A percentile compares a stretch with the other conserved stretches of the same genome.
These are phyloP conservation scores for Neurospora cerealis DNA, from an alignment of 495 filamentous ascomycete species.

Conservation along the genomic window DNA sequence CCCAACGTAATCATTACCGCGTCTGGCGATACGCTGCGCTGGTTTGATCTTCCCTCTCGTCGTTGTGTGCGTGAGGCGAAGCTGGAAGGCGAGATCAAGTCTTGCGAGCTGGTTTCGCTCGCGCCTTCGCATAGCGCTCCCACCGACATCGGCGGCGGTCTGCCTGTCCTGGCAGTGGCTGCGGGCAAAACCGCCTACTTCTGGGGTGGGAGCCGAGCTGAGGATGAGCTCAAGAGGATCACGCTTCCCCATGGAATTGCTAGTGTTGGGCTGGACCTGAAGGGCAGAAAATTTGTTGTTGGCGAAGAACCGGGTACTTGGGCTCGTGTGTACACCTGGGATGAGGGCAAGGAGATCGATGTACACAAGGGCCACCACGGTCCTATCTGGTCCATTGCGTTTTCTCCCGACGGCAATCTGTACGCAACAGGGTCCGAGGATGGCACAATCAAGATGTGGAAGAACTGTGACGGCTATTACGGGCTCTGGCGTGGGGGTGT, in stretches of 20 bases:
- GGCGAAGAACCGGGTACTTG: conserved; percentile 86
- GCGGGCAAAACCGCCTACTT: conserved; percentile 90
- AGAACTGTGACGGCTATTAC: conserved; percentile 48
- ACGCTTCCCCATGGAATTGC: conserved; percentile 75
- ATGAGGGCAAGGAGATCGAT: conserved; percentile 71
- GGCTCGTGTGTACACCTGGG: conserved; percentile 85
- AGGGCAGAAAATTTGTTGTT: conserved; percentile 71
- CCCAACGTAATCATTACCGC: conserved; percentile 82
- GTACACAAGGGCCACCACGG: conserved; percentile 96
- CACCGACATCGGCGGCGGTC: conserved; percentile 41
- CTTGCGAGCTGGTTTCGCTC: conserved; percentile 71
- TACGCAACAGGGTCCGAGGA: conserved; percentile 97
- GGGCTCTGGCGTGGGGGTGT: conserved; percentile 40
- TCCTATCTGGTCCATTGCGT: conserved; percentile 88
- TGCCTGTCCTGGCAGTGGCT: conserved; percentile 52
- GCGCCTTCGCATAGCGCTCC: conserved; percentile 29
- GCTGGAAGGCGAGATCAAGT: conserved; percentile 76
- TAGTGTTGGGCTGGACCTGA: conserved; percentile 76
- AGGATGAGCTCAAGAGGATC: conserved; percentile 63
- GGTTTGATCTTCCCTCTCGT: conserved; percentile 81
- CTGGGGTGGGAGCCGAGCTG: conserved; percentile 66
- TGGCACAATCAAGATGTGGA: conserved; percentile 88
- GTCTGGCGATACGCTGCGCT: conserved; percentile 82
- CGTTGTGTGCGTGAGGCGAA: conserved; percentile 58
- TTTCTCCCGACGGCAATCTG: conserved; percentile 88